Conservation (phyloP, 2,329 filamentous ascomycete species). For the Xylariaceae sp. region DNA sequence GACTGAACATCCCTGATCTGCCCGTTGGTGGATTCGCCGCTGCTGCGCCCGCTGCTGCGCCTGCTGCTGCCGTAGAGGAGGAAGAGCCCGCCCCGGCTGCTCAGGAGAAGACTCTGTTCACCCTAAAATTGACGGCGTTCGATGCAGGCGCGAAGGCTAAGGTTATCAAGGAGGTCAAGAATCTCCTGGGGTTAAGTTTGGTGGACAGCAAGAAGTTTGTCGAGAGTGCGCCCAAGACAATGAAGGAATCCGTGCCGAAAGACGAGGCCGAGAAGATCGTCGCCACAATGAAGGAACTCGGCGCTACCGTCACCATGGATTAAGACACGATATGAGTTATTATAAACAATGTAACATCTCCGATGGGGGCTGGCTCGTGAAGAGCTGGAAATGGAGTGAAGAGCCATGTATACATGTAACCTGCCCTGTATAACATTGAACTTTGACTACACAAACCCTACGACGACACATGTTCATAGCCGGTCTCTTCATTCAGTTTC, state of each 20-base stretch:
- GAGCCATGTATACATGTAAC: conserved; percentile 33
- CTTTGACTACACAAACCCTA: conserved; percentile 15
- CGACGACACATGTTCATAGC: conserved; percentile 6
- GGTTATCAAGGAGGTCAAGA: conserved; percentile 99
- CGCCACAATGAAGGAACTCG: conserved; percentile 86
- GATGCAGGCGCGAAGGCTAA: conserved; percentile 91
- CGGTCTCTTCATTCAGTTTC: not conserved
- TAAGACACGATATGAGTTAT: conserved; percentile 43
- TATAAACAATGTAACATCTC: conserved; percentile 1
- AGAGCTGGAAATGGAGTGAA: conserved; percentile 5
- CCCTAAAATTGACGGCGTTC: conserved; percentile 86
- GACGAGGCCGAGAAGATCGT: conserved; percentile 99
- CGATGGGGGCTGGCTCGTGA: conserved; percentile 13
- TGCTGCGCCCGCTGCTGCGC: conserved; percentile 53
- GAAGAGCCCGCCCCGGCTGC: conserved; percentile 84
- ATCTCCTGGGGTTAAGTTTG: conserved; percentile 86
- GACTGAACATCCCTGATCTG: conserved; percentile 96
- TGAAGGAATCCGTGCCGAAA: conserved; percentile 99
- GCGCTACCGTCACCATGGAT: conserved; percentile 87
- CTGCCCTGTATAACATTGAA: conserved; percentile 31
- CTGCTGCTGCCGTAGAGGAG: conserved; percentile 69
- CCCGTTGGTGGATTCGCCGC: conserved; percentile 88
- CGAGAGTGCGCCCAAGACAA: conserved; percentile 92
- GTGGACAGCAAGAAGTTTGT: conserved; percentile 99
- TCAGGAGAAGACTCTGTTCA: conserved; percentile 97